Conservation (phyloP, 2,329 filamentous ascomycete species). For the Diaporthe longicolla region DNA sequence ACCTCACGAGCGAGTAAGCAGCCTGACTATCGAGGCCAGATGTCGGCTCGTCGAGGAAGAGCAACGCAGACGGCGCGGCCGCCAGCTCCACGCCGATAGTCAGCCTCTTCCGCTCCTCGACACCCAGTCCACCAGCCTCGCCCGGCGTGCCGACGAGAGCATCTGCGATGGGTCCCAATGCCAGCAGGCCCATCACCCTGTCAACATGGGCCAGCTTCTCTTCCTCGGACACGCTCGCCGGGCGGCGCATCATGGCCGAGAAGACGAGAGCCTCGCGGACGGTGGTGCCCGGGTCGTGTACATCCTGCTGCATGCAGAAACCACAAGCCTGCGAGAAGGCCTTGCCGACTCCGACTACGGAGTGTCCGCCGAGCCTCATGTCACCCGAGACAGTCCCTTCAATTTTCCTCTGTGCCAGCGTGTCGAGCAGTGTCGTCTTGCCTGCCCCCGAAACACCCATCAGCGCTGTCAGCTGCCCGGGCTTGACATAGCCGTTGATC, state of each 20-base stretch:
- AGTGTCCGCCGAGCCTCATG: constrained; percentile 69
- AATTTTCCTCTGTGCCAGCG: constrained; percentile 83
- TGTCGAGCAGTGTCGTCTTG: constrained; percentile 88
- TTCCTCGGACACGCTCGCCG: constrained; percentile 66
- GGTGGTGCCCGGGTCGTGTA: constrained; percentile 75
- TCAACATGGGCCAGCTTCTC: constrained; percentile 85
- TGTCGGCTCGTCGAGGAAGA: constrained; percentile 83
- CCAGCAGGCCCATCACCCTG: constrained; percentile 77
- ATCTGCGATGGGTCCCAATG: constrained; percentile 76
- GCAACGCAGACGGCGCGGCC: constrained; percentile 77
- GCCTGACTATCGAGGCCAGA: constrained; percentile 81
- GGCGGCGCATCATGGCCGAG: constrained; percentile 75
- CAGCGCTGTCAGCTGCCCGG: constrained; percentile 81
- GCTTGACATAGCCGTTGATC: constrained; percentile 87
- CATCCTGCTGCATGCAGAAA: constrained; percentile 79
- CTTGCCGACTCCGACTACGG: constrained; percentile 75
- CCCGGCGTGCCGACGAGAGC: constrained; percentile 77
- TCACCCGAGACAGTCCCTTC: constrained; percentile 65
- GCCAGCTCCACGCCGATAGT: constrained; percentile 83
- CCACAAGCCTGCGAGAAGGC: constrained; percentile 70
- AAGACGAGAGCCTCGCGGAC: constrained; percentile 78
- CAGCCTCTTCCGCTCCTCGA: constrained; percentile 65
- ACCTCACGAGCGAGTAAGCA: constrained; percentile 78
- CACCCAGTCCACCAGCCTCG: constrained; percentile 65
- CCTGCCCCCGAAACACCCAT: constrained; percentile 87